Base-by-base conservation (phyloP, 495 filamentous ascomycete species). In the Aspergillus haitiensis region DNA sequence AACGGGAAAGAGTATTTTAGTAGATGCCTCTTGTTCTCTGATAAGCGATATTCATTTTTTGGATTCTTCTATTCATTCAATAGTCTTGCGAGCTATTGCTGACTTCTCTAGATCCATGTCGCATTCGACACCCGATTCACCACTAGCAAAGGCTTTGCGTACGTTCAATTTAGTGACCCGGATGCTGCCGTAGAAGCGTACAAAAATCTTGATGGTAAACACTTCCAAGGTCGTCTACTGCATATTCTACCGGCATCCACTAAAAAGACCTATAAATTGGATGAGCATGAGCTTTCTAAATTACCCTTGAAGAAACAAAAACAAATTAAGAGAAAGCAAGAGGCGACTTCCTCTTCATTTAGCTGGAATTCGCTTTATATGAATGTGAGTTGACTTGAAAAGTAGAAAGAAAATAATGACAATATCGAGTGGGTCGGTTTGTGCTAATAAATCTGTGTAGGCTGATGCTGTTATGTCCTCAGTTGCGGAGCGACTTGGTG, bases 291-390 rank as follows among this genome's bases (percentile, higher is more conserved):
- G 47, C 76, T 98, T 37, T 88, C 92, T 1, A 91, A 96, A 70
- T 73, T 98, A 56, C 94, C 94, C 18, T 78, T 97, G 56, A 97
- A 97, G 70, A 96, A 96, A 67, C 94, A 97, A 72, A 90, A 88
- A 62, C 81, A 93, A 62, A 86, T 98, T 46, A 92, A 89, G 75
- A 87, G 87, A 60, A 96, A 89, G 71, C 78, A 84, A 40, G 85
- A 89, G 55, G 88, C 92, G 31, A 81, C 89, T 12, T 86, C 86
- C 7, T 86, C 82, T 7, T 83, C 83, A 9, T 97, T 97, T 73
- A 96, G 90, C 70, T 98, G 94, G 95, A 98, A 98, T 76, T 92
- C 92, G 13, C 78, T 98, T 46, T 98, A 94, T 72, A 94, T 98
- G 92, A 97, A 88, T 73, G 91, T 95, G 76, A 76, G 81, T 75